These are phyloP conservation scores for Carpinus fangiana DNA, from an alignment of 306 rosid genomes.

Conservation along the genomic window DNA sequence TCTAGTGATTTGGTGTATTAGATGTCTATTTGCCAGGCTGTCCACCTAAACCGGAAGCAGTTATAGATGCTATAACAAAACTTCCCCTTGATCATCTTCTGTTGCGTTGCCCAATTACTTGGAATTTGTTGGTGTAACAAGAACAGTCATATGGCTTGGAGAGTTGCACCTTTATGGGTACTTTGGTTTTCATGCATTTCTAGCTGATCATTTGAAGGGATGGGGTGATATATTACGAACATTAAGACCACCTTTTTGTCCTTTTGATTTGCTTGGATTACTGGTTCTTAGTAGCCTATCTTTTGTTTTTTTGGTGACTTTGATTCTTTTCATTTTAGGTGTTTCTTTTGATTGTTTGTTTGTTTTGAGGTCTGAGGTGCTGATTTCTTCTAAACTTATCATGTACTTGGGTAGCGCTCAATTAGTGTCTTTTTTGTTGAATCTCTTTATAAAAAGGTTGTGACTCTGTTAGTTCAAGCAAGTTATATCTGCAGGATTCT, in stretches of 20 bases:
- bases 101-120: background rate
- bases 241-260: background rate
- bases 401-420: background rate
- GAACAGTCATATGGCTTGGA: background rate
- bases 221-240: background rate
- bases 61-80: too few relatives aligned
- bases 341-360: background rate
- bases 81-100: background rate
- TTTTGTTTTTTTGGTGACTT: background rate
- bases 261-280: background rate
- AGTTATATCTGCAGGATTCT: slow-evolving; percentile 37
- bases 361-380: background rate
- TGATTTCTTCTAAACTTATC: background rate
- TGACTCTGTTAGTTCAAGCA: background rate
- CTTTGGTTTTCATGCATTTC: background rate
- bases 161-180: background rate
- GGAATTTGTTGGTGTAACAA: background rate
- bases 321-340: background rate
- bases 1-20: background rate
- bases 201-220: background rate
- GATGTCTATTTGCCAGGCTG: too few relatives aligned
- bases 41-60: too few relatives aligned
- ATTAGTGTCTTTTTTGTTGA: background rate
- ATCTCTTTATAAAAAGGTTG: background rate
- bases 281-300: background rate